Base-by-base conservation (phyloP, 1,284 basidiomycete species). In the Marasmius tenuissimus region DNA sequence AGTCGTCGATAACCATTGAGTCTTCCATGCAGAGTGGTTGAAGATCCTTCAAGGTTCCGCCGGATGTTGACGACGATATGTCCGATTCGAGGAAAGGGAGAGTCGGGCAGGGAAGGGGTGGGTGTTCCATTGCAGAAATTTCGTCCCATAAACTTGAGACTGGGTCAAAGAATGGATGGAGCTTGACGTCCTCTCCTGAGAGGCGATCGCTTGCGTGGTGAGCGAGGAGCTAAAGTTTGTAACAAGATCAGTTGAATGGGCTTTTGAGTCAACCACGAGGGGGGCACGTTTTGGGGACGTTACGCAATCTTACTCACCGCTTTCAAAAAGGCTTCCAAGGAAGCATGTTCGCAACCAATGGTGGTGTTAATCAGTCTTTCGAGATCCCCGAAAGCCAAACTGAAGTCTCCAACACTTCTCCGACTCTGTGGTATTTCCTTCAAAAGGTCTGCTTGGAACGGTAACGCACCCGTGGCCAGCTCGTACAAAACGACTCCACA, bases 401-500 rank as follows among this genome's bases (percentile, higher is more conserved):
- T 70, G 42, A 60, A 65, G 52, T 71, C 66, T 6, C 68, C 71
- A 6, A 64, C 62, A 42, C 66, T 70, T 45, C 68, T 63, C 37
- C 67, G 62, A 37, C 57, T 47, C n/a, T 38, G 34, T 27, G 52
- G 35, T 9, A 40, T 27, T 35, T n/a, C 34, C 18, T 37, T 39
- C 53, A 22, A 55, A 61, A 10, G 11, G 54, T 60, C 45, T 40
- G 34, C 52, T 53, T 42, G 39, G 45, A 64, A 69, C 12, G 71
- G 70, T 37, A 66, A 59, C 22, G 49, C 56, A 10, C 84, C 86
- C 59, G 84, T 86, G 33, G 84, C 69, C 11, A 88, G 73, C 70
- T 88, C 86, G 71, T 83, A 86, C 58, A 84, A 76, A 51, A 84
- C 73, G 33, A 87, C 80, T 12, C 86, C 87, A 16, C 88, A 72